Conservation (phyloP, 768 basidiomycete species). For the Arthromyces matolae region DNA sequence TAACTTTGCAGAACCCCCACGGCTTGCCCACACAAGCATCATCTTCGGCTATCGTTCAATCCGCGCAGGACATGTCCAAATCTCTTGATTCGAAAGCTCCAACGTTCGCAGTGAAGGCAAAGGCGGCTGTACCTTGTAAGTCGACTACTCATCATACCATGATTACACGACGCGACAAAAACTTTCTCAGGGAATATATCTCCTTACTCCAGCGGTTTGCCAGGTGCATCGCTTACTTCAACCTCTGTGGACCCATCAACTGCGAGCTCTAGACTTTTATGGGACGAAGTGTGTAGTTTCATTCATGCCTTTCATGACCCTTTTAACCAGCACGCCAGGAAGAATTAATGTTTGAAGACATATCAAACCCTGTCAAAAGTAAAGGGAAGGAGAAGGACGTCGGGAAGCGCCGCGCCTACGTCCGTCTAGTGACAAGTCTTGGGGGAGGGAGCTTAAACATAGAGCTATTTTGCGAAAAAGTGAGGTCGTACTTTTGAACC, state of each 20-base stretch:
- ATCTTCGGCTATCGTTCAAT: slow-evolving; percentile 26
- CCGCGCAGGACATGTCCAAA: slow-evolving; percentile 26
- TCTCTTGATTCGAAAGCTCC: slow-evolving; percentile 32
- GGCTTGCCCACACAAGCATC: slow-evolving; percentile 38
- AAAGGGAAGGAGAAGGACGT: slow-evolving; percentile 94
- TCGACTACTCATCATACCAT: neutral
- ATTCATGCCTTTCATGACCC: neutral
- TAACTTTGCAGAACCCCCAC: slow-evolving; percentile 92
- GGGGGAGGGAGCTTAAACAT: slow-evolving; percentile 83
- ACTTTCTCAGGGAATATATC: slow-evolving; percentile 71
- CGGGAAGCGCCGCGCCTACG: slow-evolving; percentile 88
- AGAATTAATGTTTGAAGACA: slow-evolving; percentile 96
- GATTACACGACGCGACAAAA: neutral
- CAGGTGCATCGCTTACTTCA: slow-evolving; percentile 91
- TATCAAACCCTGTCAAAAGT: slow-evolving; percentile 73
- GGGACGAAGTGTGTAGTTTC: slow-evolving; percentile 71
- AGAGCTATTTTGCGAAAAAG: slow-evolving; percentile 88
- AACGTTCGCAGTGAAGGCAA: slow-evolving; percentile 41
- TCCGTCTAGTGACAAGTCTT: slow-evolving; percentile 90
- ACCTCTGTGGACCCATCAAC: slow-evolving; percentile 81
- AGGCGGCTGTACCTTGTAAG: slow-evolving; percentile 67
- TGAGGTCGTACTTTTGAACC: too few relatives aligned
- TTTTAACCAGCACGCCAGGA: slow-evolving; percentile 45
- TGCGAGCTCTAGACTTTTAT: slow-evolving; percentile 74
- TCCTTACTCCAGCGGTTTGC: slow-evolving; percentile 85